Base-by-base conservation (phyloP, 257 asterid genomes). In the Solanum habrochaites region DNA sequence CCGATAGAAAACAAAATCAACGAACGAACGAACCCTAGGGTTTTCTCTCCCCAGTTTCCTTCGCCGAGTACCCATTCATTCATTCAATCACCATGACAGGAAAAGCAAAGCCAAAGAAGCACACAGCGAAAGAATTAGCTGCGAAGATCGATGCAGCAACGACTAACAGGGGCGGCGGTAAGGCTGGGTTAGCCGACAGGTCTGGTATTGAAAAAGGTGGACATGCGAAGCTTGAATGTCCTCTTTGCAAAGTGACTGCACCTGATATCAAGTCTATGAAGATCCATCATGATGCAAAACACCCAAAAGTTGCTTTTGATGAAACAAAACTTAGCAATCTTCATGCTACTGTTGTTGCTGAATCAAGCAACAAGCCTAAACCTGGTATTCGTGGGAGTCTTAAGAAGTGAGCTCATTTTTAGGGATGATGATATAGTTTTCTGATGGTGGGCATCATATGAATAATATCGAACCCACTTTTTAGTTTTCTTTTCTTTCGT, bases 81-180 rank as follows among this genome's bases (percentile, higher is more conserved):
- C 35, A 43, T 18, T 56, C 29, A 42, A 64, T 35, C 83, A 86
- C 70, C 92, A 95, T 95, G 98, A 94, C 98, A 6, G 98, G 98
- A 23, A 95, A 95, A 86, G 98, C 98, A 7, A 95, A 95, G 92
- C 98, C 98, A 5, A 94, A 94, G 96, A 95, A 95, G 93, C 98
- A 95, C 90, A 94, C 98, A 21, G 98, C 98, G 27, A 95, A 95
- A 92, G 98, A 95, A 87, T 43, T 95, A 13, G 94, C 94, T 3
- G 87, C 95, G 25, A 95, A 95, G 89, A 39, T 88, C 45, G 98
- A 95, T 88, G 98, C 98, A 3, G 98, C 98, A 27, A 87, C 92
- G 32, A 94, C 98, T 89, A 95, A 91, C 85, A 95, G 98, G 85
- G 98, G 98, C 86, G 98, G 98, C 14, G 98, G 98, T 18, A 93